Evolutionary conservation across 208 protist genomes (phyloP).

Genomic region (Acanthamoeba castellanii): DNA sequence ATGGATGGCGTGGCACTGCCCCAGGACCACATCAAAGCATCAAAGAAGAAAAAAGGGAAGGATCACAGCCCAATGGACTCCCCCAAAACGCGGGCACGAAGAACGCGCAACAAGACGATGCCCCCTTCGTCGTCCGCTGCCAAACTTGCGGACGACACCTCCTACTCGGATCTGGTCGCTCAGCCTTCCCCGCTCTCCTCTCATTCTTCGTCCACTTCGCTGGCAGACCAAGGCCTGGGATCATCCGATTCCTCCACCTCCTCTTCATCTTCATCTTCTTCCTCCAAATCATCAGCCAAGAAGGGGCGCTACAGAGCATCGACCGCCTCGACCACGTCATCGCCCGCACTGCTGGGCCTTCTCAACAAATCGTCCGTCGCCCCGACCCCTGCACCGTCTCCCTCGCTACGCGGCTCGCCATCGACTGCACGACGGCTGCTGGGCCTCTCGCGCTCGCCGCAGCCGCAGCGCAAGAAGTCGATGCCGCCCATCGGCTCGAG

Average conservation of each 20-base stretch:
- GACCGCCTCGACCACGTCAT: neutral
- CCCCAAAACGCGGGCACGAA: neutral
- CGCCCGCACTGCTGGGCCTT: neutral
- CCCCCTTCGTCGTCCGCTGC: neutral
- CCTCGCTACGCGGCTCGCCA: neutral
- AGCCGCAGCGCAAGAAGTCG: neutral
- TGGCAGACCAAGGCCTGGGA: neutral
- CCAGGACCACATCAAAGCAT: neutral
- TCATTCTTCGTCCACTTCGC: neutral
- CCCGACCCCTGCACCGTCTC: neutral
- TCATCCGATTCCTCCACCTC: neutral
- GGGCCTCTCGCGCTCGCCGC: neutral
- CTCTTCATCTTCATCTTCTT: neutral
- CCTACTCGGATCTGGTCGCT: neutral
- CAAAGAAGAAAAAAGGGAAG: neutral
- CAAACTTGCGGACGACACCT: neutral
- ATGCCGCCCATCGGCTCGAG: neutral
- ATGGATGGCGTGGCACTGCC: neutral
- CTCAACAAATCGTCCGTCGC: neutral
- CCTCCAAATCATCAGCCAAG: neutral
- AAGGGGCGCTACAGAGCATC: neutral
- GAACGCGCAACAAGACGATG: slow-evolving; percentile 15
- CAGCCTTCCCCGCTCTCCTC: neutral
- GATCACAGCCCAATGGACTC: neutral
- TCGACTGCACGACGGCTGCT: neutral